A percentile compares a stretch with the other conserved stretches of the same genome.
Conservation (phyloP, 1,139 yeast species). For the Yamadazyma triangularis region DNA sequence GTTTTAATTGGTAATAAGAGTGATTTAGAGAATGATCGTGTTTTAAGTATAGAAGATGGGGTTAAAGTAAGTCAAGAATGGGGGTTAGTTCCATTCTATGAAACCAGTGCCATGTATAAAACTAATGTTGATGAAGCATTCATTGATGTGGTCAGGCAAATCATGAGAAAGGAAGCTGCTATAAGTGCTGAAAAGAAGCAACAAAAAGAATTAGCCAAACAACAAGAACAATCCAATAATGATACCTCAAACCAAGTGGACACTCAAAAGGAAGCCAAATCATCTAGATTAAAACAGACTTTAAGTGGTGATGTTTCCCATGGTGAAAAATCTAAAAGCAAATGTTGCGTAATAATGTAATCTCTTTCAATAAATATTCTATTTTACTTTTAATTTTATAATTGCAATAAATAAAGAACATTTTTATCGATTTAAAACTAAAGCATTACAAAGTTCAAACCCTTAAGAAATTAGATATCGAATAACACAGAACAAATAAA, state of each 20-base stretch:
- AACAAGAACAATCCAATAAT: constrained; percentile 10
- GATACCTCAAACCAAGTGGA: neutral
- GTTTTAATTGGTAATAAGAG: constrained; percentile 87
- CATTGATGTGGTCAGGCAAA: constrained; percentile 82
- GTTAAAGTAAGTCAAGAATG: constrained; percentile 76
- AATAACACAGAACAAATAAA: no score
- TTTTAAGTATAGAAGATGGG: constrained; percentile 75
- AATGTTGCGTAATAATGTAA: constrained; percentile 15
- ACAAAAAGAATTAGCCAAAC: constrained; percentile 38
- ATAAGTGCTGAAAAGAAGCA: constrained; percentile 45
- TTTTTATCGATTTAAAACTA: no score
- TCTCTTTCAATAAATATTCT: no score
- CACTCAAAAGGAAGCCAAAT: constrained; percentile 10
- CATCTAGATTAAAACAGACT: constrained; percentile 11
- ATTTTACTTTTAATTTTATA: no score
- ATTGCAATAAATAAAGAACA: no score
- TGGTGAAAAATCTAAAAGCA: constrained; percentile 11
- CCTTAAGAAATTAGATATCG: no score
- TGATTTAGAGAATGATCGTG: constrained; percentile 74
- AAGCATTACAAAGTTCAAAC: no score
- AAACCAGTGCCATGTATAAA: constrained; percentile 88
- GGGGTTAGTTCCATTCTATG: constrained; percentile 89
- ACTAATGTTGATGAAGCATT: constrained; percentile 91
- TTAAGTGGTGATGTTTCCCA: constrained; percentile 10
- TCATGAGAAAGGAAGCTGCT: constrained; percentile 69